Base-by-base conservation (phyloP, 2,329 filamentous ascomycete genomes). In the Trichoderma lentiforme region DNA sequence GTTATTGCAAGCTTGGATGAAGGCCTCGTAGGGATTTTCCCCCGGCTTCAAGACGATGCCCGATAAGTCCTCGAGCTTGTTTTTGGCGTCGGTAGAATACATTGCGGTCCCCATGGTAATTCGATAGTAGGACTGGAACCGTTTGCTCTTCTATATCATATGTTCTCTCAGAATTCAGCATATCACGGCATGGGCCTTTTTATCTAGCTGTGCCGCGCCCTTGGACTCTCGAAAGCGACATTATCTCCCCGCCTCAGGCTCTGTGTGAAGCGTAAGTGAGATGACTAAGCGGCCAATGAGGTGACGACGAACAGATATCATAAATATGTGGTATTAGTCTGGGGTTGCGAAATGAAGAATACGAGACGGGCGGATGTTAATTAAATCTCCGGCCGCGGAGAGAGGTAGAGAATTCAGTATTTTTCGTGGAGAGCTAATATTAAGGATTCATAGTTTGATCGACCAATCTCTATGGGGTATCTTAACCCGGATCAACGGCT, bases 21-120 rank as follows among this genome's bases (percentile, higher is more conserved):
- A 83, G 21, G 90, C 89, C 75, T 93, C 86, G 79, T 95, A 96
- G 1, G 93, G 93, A 75, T 96, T 97, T 78, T 89, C 87, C 60
- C 86, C 87, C 0, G 86, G 84, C 74, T 83, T 79, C 71, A 85
- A 76, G 24, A 81, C 78, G 63, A 88, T 80, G 15, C 87, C 87
- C 1, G 87, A 88, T 30, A 89, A 79, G 67, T 89, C 86, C 76
- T 88, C 84, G 12, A 88, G 78, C 80, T 85, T 86, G 78, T 87
- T 87, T 73, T 80, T 82, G 15, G 82, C 81, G 56, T 86, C 76
- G 2, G 82, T 76, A 8, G 74, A 73, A 66, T 72, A 70, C 39
- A 69, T 61, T 14, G 30, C 21, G 36, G 39, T 62, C 30, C 67
- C 67, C 67, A 70, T 70, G 57, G 18, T 51, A 6, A 3, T 28